Base-by-base conservation (phyloP, 2,329 filamentous ascomycete species). In the Emmonsia crescens region DNA sequence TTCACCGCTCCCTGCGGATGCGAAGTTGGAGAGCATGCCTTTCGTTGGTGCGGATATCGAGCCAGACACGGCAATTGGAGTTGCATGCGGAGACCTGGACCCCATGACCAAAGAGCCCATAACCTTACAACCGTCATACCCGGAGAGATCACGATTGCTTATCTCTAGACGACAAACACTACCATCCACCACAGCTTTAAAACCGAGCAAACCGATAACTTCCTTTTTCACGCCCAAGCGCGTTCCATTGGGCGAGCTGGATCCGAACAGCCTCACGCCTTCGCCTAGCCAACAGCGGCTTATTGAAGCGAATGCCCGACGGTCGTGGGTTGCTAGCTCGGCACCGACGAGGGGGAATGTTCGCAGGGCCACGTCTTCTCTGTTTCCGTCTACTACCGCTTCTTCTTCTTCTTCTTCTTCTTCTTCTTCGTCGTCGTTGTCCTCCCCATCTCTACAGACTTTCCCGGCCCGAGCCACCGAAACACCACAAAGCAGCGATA, bases 41-140 rank as follows among this genome's bases (percentile, higher is more conserved):
- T 97, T 88, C 68, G 90, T 99, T 65, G 95, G 94, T 36, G 79
- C 82, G 24, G 80, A 85, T 66, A 83, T 96, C 52, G 85, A 89
- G 38, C 77, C 86, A 1, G 79, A 86, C 57, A 73, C 89, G 62
- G 91, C 93, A 8, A 79, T 80, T 58, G 86, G 85, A 5, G 87
- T 99, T 62, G 91, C 94, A 29, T 78, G 73, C 44, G 94, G 94
- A 42, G 89, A 96, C 67, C 75, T 96, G 54, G 88, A 97, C 72
- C 94, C 94, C 1, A 94, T 93, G 66, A 95, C 91, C 1, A 97
- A 96, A 74, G 73, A 86, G 63, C 82, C 80, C 2, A 80, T 86
- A 56, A 65, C 71, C 29, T 62, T 81, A 14, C 74, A 74, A 58
- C 71, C 71, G 2, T 62, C 67, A 59, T 67, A 67, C 61, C 65